Conservation (phyloP, 495 filamentous ascomycete species). For the Immersiella caudata region DNA sequence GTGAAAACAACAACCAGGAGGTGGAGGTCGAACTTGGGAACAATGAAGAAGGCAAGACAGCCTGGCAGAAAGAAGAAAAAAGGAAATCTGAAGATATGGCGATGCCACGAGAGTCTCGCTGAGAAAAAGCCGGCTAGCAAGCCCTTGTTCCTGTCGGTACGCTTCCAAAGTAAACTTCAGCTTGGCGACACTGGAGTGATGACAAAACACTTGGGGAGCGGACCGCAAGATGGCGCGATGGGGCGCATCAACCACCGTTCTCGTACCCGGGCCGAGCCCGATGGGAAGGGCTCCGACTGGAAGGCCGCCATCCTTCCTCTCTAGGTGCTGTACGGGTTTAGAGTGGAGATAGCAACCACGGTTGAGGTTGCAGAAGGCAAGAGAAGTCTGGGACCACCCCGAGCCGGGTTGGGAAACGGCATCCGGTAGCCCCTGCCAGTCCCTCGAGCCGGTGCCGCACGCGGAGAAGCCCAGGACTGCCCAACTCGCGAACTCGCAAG, state of each 20-base stretch:
- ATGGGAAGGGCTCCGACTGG: not conserved
- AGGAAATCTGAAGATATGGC: too few species aligned
- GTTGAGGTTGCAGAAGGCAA: not conserved
- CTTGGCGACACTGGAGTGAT: not conserved
- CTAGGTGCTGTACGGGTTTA: conserved; percentile 8
- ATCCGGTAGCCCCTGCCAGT: conserved; percentile 10
- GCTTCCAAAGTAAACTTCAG: not conserved
- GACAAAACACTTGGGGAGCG: not conserved
- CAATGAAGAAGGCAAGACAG: not conserved
- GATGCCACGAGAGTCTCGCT: not conserved
- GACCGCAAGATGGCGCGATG: not conserved
- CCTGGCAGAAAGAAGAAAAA: not conserved
- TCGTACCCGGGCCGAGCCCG: not conserved
- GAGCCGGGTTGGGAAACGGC: conserved; percentile 12
- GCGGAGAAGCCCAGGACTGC: not conserved
- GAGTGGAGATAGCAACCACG: not conserved
- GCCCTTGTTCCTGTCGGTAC: not conserved
- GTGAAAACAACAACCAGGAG: not conserved
- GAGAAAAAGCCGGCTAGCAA: not conserved
- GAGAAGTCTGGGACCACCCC: not conserved
- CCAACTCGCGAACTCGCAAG: not conserved
- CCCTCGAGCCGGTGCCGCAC: not conserved
- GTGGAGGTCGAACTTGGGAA: not conserved
- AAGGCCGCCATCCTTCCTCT: not conserved
- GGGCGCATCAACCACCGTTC: not conserved